Evolutionary conservation across 805 yeast genomes (phyloP), one percentile per base, ranked within the genome.

Genomic region (Brettanomyces anomalus): DNA sequence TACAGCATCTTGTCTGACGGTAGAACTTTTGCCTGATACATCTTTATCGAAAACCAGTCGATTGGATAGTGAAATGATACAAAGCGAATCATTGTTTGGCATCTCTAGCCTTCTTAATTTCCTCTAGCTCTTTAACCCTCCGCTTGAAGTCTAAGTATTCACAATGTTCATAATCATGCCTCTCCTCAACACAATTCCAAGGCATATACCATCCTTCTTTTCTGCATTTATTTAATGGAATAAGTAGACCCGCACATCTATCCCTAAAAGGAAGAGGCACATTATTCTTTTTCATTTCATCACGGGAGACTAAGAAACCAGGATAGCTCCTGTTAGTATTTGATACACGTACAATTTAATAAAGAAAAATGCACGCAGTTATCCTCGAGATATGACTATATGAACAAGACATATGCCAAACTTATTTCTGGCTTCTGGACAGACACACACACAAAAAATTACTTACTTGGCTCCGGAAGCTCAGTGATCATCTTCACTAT

Each of bases 141-240:
- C 93, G 76, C 60, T 79, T 73, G 67, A 81, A 85, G 59, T 86
- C 95, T 61, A 79, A 62, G 60, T 82, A 82, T 64, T 85, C 84
- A 62, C 95, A 85, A 58, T 83, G 83, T 62, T 85, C 95, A 71
- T 88, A 86, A 35, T 56, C 79, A 53, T 86, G 94, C 60, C 87
- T 77, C 65, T 81, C 86, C 49, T 81, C 81, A 45, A 73, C 70
- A 54, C 95, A 85, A 53, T 76, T 77, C 84, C 84, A 79, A 26
- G 85, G 85, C 59, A 78, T 50, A 52, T 65, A 79, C 56, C 66
- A 62, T 11, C 72, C 70, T 51, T 78, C 80, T 41, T 66, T 64
- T 44, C 85, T 73, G 57, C 85, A 79, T 53, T 74, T 72, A 60
- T 76, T 76, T 44, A 79, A 62, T 15, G 84, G 84, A 21, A 79